These are phyloP conservation scores for Diaporthe sp. DNA, from an alignment of 2,329 filamentous ascomycete species.

Conservation along the genomic window DNA sequence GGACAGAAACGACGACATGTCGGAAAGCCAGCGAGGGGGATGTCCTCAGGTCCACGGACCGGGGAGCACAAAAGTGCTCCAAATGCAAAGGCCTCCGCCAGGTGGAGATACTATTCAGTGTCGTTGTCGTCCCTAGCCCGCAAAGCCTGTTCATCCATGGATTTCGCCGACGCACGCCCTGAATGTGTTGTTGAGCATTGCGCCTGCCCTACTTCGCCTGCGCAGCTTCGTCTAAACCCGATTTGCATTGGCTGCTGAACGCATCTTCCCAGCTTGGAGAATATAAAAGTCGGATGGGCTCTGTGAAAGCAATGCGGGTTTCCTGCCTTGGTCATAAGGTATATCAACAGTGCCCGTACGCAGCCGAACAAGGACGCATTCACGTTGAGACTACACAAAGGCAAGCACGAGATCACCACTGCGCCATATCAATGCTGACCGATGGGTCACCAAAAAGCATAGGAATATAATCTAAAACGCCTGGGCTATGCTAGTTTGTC, in stretches of 20 bases:
- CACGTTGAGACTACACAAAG: too few species aligned
- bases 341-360: background rate
- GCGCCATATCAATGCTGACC: background rate
- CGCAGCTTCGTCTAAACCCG: background rate
- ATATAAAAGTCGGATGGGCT: background rate
- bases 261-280: background rate
- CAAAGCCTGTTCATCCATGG: too few species aligned
- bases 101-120: background rate
- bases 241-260: background rate
- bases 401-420: background rate
- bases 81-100: background rate
- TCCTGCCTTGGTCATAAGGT: background rate
- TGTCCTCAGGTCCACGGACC: background rate
- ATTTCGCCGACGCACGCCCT: background rate
- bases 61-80: too few species aligned
- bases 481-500: constrained; percentile 25
- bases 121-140: background rate
- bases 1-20: background rate
- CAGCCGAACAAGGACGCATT: background rate
- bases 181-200: background rate
- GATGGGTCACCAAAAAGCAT: background rate
- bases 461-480: background rate
- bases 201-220: background rate
- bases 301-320: too few species aligned
- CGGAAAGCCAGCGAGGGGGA: background rate